Evolutionary conservation across 2,329 filamentous ascomycete genomes (phyloP).

Genomic region (Pleurostoma richardsiae): DNA sequence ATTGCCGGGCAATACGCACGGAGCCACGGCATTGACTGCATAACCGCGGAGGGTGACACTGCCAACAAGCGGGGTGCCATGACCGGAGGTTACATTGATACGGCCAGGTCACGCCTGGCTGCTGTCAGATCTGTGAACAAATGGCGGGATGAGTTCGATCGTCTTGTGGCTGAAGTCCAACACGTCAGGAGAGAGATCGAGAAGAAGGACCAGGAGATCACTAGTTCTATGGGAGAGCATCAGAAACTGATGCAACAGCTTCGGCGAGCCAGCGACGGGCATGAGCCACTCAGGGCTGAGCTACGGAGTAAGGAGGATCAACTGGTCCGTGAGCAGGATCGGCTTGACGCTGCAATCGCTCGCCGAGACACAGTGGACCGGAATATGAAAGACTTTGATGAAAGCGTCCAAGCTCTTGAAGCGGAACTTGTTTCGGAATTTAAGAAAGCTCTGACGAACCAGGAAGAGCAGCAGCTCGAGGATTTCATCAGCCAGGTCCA

Average conservation of each 20-base stretch:
- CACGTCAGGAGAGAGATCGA: slow-evolving; percentile 69
- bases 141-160: slow-evolving; percentile 71
- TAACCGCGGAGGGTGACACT: slow-evolving; percentile 90
- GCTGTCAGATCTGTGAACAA: slow-evolving; percentile 71
- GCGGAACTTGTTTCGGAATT: slow-evolving; percentile 81
- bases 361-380: slow-evolving; percentile 65
- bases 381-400: slow-evolving; percentile 70
- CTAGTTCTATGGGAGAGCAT: slow-evolving; percentile 74
- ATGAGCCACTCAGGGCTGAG: slow-evolving; percentile 74
- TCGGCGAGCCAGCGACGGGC: slow-evolving; percentile 74
- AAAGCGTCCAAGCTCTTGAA: slow-evolving; percentile 72
- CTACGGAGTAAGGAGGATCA: slow-evolving; percentile 70
- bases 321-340: slow-evolving; percentile 66
- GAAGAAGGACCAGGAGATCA: slow-evolving; percentile 82
- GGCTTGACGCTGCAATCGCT: slow-evolving; percentile 63
- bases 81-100: slow-evolving; percentile 91
- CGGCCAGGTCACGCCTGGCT: slow-evolving; percentile 79
- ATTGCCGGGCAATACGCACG: slow-evolving; percentile 88
- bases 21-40: slow-evolving; percentile 86
- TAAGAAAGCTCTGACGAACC: slow-evolving; percentile 77
- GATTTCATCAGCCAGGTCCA: slow-evolving; percentile 64
- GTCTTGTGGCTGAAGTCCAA: slow-evolving; percentile 55
- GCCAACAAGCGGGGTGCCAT: slow-evolving; percentile 93
- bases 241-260: slow-evolving; percentile 78
- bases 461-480: slow-evolving; percentile 81